Percentiles rank a stretch among this genome's conserved stretches.
phyloP scores from a whole-genome alignment of 495 filamentous ascomycete genomes.

The Cladorrhinum samala region DNA sequence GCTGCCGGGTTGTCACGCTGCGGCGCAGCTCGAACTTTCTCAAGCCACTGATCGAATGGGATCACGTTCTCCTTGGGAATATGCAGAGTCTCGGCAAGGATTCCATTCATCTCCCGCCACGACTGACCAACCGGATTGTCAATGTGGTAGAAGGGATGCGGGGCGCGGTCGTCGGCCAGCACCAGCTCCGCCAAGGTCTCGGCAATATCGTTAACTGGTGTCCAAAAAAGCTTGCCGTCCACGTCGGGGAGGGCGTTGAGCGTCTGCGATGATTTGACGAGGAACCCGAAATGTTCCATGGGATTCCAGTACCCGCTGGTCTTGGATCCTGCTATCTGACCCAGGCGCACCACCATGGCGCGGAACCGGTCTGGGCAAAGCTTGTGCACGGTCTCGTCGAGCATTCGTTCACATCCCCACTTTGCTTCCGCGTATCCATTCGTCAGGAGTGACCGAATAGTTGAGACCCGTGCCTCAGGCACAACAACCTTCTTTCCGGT shows the following conservation, averaged over 20 bases:
- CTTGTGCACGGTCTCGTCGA: conserved; percentile 42
- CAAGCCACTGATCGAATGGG: conserved; percentile 44
- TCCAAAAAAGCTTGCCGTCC: conserved; percentile 41
- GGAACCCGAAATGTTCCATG: conserved; percentile 41
- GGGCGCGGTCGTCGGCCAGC: conserved; percentile 7
- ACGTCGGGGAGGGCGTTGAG: conserved; percentile 40
- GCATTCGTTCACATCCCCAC: conserved; percentile 43
- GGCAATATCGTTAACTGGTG: conserved; percentile 43
- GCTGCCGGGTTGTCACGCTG: conserved; percentile 44
- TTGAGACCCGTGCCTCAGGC: conserved; percentile 27
- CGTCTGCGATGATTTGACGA: conserved; percentile 48
- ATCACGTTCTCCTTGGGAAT: conserved; percentile 33
- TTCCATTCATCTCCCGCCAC: conserved; percentile 37
- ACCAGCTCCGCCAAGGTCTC: conserved; percentile 35
- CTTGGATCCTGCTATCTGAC: conserved; percentile 46
- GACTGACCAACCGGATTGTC: conserved; percentile 48
- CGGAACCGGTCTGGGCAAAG: conserved; percentile 37
- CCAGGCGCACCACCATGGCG: conserved; percentile 39
- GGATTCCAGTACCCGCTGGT: conserved; percentile 49
- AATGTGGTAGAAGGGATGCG: conserved; percentile 48
- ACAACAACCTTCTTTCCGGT: conserved; percentile 19
- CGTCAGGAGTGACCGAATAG: conserved; percentile 32
- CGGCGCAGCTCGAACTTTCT: conserved; percentile 32
- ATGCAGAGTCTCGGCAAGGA: conserved; percentile 38
- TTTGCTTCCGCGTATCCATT: conserved; percentile 50